These are phyloP conservation scores for Colletotrichum navitas DNA, from an alignment of 2,329 filamentous ascomycete genomes.

Conservation along the genomic window DNA sequence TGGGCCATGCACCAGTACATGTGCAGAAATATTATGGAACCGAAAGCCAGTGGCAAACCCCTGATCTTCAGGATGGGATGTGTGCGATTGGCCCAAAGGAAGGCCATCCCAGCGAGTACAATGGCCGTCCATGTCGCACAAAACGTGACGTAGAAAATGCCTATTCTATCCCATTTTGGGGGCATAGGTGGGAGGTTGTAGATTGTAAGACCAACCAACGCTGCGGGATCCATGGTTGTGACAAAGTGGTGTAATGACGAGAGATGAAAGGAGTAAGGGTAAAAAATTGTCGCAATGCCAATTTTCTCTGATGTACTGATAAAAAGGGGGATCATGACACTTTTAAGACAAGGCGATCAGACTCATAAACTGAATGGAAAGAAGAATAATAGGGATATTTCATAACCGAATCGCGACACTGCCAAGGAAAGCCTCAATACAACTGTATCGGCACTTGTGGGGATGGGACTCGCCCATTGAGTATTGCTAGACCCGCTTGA, in stretches of 20 bases:
- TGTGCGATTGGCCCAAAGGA: slow-evolving; percentile 51
- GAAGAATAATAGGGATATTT: neutral
- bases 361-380: neutral
- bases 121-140: slow-evolving; percentile 47
- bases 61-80: slow-evolving; percentile 56
- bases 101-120: slow-evolving; percentile 52
- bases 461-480: slow-evolving; percentile 8
- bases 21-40: slow-evolving; percentile 55
- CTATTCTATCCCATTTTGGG: slow-evolving; percentile 47
- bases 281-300: neutral
- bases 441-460: slow-evolving; percentile 13
- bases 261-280: neutral
- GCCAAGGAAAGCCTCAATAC: neutral
- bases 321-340: neutral
- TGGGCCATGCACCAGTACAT: slow-evolving; percentile 57
- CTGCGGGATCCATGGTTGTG: slow-evolving; percentile 21
- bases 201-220: slow-evolving; percentile 44
- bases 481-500: slow-evolving; percentile 5
- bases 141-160: slow-evolving; percentile 49
- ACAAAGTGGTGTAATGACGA: neutral
- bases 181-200: slow-evolving; percentile 48
- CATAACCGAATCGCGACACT: neutral
- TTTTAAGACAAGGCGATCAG: slow-evolving; percentile 9
- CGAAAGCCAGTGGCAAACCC: slow-evolving; percentile 56
- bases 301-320: neutral